A percentile compares a stretch with the other conserved stretches of the same genome.
Evolutionary conservation across 1,139 yeast genomes (phyloP).

Genomic region (Saccharomyces pastorianus): DNA sequence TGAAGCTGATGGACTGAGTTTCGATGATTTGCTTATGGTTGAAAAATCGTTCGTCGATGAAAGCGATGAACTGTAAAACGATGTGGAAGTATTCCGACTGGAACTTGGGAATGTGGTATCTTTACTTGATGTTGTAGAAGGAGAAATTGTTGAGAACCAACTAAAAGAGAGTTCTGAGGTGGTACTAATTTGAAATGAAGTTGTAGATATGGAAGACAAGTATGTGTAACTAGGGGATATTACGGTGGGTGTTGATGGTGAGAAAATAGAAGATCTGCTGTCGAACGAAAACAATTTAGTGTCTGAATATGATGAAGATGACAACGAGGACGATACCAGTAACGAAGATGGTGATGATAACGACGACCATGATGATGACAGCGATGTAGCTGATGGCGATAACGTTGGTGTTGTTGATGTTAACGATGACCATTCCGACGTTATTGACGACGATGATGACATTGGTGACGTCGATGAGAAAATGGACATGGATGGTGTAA

Average conservation of each 20-base stretch:
- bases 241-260: conserved; percentile 1
- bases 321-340: neutral
- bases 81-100: neutral
- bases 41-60: neutral
- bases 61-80: neutral
- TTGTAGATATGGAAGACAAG: conserved; percentile 1
- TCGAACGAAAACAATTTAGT: neutral
- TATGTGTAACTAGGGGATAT: conserved; percentile 1
- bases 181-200: neutral
- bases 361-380: conserved; percentile 3
- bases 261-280: neutral
- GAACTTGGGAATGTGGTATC: neutral
- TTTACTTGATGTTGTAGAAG: neutral
- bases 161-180: neutral
- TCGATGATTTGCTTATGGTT: neutral
- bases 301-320: neutral
- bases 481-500: neutral
- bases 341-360: neutral
- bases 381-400: neutral
- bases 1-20: neutral
- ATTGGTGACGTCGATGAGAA: neutral
- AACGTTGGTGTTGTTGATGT: neutral
- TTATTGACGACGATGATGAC: neutral
- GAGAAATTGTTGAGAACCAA: neutral
- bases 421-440: neutral